Evolutionary conservation across 495 filamentous ascomycete species (phyloP).

Genomic region (Bathelium albidoporum): DNA sequence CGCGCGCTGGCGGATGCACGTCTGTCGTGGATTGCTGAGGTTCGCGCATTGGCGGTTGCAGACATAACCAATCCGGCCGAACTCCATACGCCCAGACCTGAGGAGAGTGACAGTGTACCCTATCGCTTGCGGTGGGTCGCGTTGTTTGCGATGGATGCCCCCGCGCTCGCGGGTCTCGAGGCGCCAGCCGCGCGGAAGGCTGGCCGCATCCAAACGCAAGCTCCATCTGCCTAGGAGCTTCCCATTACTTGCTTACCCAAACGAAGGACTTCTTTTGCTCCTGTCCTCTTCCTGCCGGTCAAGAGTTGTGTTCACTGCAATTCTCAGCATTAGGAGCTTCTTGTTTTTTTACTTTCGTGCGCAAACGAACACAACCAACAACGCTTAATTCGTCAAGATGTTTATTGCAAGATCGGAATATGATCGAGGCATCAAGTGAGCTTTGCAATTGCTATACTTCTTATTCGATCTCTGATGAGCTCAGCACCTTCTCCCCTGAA

Average conservation of each 20-base stretch:
- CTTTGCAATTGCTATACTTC: conserved; percentile 11
- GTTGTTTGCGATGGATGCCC: background rate
- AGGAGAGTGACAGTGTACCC: background rate
- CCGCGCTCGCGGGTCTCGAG: background rate
- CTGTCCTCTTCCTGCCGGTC: conserved; percentile 11
- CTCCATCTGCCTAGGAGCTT: conserved; percentile 5
- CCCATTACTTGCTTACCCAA: background rate
- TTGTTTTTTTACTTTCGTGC: conserved; percentile 4
- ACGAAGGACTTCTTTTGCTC: background rate
- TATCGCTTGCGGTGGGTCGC: background rate
- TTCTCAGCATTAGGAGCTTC: too few relatives aligned
- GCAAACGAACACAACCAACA: background rate
- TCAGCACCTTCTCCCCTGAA: conserved; percentile 98
- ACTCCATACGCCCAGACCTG: background rate
- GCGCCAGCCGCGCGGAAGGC: conserved; percentile 1
- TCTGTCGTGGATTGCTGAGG: background rate
- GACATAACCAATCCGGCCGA: background rate
- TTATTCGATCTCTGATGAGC: conserved; percentile 16
- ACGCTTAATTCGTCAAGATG: conserved; percentile 49
- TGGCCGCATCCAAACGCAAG: conserved; percentile 9
- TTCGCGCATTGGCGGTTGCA: background rate
- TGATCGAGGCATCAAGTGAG: conserved; percentile 98
- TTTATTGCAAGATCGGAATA: conserved; percentile 99
- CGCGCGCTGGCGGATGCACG: background rate
- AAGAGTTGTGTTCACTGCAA: too few relatives aligned